A percentile compares a stretch with the other conserved stretches of the same genome.
phyloP scores from a whole-genome alignment of 2,329 filamentous ascomycete genomes.

The Diplodia sapinea region DNA sequence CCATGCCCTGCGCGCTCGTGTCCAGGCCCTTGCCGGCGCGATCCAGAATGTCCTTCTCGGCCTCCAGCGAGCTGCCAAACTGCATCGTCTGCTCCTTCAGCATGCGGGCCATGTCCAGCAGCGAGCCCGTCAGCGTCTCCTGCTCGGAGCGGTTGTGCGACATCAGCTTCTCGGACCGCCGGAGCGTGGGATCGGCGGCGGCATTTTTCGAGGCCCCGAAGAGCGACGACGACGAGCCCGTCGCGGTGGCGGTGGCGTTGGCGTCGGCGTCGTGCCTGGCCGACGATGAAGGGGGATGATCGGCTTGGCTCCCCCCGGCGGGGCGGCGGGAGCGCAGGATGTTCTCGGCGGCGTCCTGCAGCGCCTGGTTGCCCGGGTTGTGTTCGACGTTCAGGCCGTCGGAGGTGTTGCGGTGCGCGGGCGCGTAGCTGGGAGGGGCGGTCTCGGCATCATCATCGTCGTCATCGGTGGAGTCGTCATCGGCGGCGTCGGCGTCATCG shows the following conservation, averaged over 20 bases:
- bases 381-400: slow-evolving; percentile 44
- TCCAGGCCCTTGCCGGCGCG: slow-evolving; percentile 77
- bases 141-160: slow-evolving; percentile 81
- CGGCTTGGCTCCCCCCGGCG: slow-evolving; percentile 29
- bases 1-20: slow-evolving; percentile 76
- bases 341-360: slow-evolving; percentile 44
- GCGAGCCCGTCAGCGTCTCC: slow-evolving; percentile 77
- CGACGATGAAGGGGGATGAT: slow-evolving; percentile 4
- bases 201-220: slow-evolving; percentile 37
- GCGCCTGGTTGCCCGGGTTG: slow-evolving; percentile 40
- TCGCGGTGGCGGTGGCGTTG: slow-evolving; percentile 33
- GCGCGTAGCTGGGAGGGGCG: slow-evolving; percentile 52
- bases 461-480: slow-evolving; percentile 40
- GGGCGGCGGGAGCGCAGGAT: slow-evolving; percentile 42
- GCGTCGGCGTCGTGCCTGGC: too few species aligned
- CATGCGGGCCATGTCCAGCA: slow-evolving; percentile 78
- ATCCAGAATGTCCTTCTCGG: slow-evolving; percentile 73
- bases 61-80: slow-evolving; percentile 75
- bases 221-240: slow-evolving; percentile 31
- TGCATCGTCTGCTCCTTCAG: slow-evolving; percentile 76
- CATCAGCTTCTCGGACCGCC: slow-evolving; percentile 68
- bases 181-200: slow-evolving; percentile 36
- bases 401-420: slow-evolving; percentile 41
- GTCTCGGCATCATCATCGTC: slow-evolving; percentile 50
- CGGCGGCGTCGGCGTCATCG: slow-evolving; percentile 48